These are phyloP conservation scores for Pleurotus sapidus DNA, from an alignment of 768 basidiomycete genomes.

Conservation along the genomic window DNA sequence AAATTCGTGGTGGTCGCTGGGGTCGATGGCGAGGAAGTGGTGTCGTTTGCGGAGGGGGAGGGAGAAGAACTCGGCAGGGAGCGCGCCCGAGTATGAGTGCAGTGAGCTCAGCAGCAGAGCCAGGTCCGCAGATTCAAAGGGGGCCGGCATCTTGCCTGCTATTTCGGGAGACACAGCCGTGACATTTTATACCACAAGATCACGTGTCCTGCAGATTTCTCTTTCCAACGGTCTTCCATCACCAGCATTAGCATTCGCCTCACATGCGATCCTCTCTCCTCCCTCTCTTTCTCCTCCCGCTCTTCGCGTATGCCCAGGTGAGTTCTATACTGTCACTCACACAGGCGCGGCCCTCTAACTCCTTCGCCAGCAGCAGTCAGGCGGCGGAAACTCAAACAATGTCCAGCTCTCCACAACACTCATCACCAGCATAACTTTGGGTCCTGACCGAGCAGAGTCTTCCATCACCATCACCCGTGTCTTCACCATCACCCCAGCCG, in stretches of 20 bases:
- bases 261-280: conserved; percentile 28
- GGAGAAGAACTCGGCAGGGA: conserved; percentile 65
- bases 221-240: conserved; percentile 7
- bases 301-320: conserved; percentile 44
- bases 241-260: conserved; percentile 13
- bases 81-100: conserved; percentile 21
- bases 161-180: no score
- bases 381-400: conserved; percentile 31
- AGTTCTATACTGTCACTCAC: neutral
- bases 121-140: no score
- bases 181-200: neutral
- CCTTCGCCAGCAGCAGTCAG: conserved; percentile 3
- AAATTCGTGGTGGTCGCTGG: conserved; percentile 50
- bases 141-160: neutral
- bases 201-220: conserved; percentile 14
- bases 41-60: conserved; percentile 59
- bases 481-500: conserved; percentile 41
- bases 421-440: conserved; percentile 32
- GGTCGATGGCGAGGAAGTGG: conserved; percentile 54
- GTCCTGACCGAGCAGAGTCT: conserved; percentile 36
- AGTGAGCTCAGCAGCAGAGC: neutral
- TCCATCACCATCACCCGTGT: conserved; percentile 39
- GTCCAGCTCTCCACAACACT: conserved; percentile 31
- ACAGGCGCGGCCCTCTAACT: neutral
- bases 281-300: conserved; percentile 28